Evolutionary conservation across 257 asterid genomes (phyloP).

Genomic region (Voacanga thouarsii): DNA sequence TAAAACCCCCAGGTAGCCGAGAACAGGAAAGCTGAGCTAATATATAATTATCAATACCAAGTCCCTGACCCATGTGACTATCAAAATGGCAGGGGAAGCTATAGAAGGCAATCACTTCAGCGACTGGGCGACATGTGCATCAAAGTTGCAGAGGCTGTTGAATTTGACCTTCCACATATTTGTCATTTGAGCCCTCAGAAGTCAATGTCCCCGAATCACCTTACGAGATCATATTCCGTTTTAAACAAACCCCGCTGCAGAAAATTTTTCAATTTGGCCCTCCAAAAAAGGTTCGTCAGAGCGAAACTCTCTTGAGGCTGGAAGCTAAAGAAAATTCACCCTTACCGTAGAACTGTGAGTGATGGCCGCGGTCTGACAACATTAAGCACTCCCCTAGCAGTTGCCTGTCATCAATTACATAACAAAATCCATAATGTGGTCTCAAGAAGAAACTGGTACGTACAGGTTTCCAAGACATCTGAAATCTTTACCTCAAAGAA

Average conservation of each 20-base stretch:
- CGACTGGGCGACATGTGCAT: neutral
- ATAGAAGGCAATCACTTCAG: neutral
- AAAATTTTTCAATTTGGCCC: neutral
- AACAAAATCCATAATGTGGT: conserved; percentile 4
- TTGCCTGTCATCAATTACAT: conserved; percentile 51
- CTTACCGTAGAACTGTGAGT: conserved; percentile 40
- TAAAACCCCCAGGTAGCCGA: neutral
- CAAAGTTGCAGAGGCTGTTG: neutral
- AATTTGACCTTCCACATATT: neutral
- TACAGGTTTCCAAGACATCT: neutral
- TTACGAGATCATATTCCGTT: neutral
- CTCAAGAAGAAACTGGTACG: neutral
- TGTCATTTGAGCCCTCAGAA: neutral
- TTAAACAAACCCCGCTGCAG: neutral
- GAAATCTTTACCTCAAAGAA: conserved; percentile 71
- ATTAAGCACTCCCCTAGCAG: conserved; percentile 91
- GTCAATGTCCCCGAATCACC: neutral
- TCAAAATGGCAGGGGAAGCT: neutral
- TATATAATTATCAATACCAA: neutral
- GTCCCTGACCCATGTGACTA: neutral
- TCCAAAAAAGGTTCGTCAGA: neutral
- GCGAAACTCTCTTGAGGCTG: neutral
- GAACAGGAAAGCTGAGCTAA: neutral
- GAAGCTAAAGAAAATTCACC: neutral
- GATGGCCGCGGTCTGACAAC: conserved; percentile 80